phyloP scores from a whole-genome alignment of 2,329 filamentous ascomycete species.

The Botrytis medusae region DNA sequence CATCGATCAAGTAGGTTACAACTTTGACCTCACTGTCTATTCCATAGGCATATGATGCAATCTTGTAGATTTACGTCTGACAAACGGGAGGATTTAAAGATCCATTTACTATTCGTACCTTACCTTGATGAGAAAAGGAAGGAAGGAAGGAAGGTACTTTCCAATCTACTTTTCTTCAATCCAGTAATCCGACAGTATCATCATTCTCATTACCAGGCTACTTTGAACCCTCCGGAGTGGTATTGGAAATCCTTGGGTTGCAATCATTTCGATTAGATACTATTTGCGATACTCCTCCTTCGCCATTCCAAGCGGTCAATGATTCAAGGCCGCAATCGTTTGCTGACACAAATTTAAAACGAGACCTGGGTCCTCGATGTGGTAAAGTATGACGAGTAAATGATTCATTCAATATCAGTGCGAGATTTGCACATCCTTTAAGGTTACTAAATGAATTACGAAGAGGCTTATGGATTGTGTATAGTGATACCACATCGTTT shows the following conservation, averaged over 20 bases:
- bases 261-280: not conserved
- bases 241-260: not conserved
- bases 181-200: not conserved
- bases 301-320: not conserved
- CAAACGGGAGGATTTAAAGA: too few species aligned
- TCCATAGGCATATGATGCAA: too few species aligned
- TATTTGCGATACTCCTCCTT: not conserved
- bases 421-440: not conserved
- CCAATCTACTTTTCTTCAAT: not conserved
- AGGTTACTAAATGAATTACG: not conserved
- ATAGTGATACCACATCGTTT: not conserved
- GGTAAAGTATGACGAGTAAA: not conserved
- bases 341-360: constrained; percentile 1
- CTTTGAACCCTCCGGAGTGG: not conserved
- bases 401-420: not conserved
- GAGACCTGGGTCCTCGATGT: not conserved
- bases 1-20: too few species aligned
- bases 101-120: not conserved
- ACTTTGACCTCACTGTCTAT: too few species aligned
- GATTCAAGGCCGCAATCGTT: not conserved
- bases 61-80: too few species aligned
- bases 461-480: not conserved
- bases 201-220: not conserved
- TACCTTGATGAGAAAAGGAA: not conserved
- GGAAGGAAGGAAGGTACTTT: not conserved